These are phyloP conservation scores for Xeromyces bisporus DNA, from an alignment of 495 filamentous ascomycete species.

Conservation along the genomic window DNA sequence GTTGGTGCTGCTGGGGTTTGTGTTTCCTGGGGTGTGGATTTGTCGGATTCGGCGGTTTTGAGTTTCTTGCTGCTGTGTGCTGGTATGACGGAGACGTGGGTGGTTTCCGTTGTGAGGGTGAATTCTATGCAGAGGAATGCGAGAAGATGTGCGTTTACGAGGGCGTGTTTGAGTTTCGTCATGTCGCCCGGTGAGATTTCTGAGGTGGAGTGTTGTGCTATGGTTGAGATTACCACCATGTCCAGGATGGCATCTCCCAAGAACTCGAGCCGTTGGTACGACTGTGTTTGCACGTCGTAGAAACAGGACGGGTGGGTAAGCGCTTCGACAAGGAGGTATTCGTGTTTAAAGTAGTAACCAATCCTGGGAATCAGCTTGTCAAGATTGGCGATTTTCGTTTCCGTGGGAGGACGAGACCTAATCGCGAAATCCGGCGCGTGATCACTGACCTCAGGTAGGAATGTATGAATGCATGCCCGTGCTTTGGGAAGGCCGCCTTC, in stretches of 20 bases:
- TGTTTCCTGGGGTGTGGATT: not conserved
- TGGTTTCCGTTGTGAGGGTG: conserved; percentile 5
- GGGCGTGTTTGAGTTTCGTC: conserved; percentile 55
- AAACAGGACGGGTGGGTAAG: conserved; percentile 66
- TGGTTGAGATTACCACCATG: conserved; percentile 43
- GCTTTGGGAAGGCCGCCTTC: conserved; percentile 49
- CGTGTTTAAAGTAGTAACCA: conserved; percentile 51
- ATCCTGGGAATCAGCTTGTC: conserved; percentile 5
- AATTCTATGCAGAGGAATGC: conserved; percentile 58
- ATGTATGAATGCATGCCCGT: conserved; percentile 42
- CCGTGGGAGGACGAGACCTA: conserved; percentile 7
- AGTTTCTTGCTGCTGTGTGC: not conserved
- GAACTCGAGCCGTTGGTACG: conserved; percentile 81
- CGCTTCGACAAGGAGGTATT: conserved; percentile 60
- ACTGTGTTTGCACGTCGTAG: conserved; percentile 32
- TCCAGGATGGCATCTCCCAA: conserved; percentile 82
- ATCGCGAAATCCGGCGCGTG: conserved; percentile 8
- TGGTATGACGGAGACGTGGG: conserved; percentile 6
- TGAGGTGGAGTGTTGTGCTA: conserved; percentile 25
- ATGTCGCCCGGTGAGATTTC: conserved; percentile 46
- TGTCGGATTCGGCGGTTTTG: not conserved
- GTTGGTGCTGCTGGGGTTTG: conserved; percentile 1
- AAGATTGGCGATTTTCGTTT: conserved; percentile 4
- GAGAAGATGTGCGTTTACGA: conserved; percentile 77
- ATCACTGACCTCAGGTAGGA: conserved; percentile 41